Percentiles rank a stretch among this genome's conserved stretches.
phyloP scores from a whole-genome alignment of 202 grass and related monocot genomes.

The Dendrocalamus latiflorus region DNA sequence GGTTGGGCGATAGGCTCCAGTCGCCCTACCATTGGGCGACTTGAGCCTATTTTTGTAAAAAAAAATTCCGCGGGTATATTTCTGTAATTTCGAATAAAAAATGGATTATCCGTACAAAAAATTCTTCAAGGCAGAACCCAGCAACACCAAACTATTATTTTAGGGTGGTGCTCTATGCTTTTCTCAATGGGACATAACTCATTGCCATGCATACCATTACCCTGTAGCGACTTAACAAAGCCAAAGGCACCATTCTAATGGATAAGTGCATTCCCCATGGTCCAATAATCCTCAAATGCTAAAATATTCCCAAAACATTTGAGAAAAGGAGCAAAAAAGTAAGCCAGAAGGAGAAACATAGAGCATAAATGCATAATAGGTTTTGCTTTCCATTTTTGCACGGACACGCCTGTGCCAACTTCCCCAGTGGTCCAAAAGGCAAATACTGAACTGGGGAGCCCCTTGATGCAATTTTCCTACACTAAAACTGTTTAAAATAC shows the following conservation, averaged over 20 bases:
- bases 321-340: conserved; percentile 23
- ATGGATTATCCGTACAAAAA: too few relatives aligned
- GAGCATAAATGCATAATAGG: conserved; percentile 28
- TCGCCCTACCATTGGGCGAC: too few relatives aligned
- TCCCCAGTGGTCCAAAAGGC: neutral
- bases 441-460: neutral
- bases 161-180: neutral
- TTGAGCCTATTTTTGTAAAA: too few relatives aligned
- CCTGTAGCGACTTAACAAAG: conserved; percentile 21
- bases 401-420: neutral
- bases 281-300: conserved; percentile 24
- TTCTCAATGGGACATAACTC: conserved; percentile 17
- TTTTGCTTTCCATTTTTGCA: conserved; percentile 35
- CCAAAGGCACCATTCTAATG: conserved; percentile 28
- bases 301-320: conserved; percentile 43
- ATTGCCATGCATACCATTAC: neutral
- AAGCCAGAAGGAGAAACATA: conserved; percentile 1
- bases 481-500: neutral
- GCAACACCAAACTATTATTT: neutral
- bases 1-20: too few relatives aligned
- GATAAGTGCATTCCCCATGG: conserved; percentile 44
- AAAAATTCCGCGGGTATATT: too few relatives aligned
- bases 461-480: neutral
- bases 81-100: too few relatives aligned
- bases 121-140: neutral